Evolutionary conservation across 2,329 filamentous ascomycete species (phyloP).

Genomic region (Claviceps humidiphila): DNA sequence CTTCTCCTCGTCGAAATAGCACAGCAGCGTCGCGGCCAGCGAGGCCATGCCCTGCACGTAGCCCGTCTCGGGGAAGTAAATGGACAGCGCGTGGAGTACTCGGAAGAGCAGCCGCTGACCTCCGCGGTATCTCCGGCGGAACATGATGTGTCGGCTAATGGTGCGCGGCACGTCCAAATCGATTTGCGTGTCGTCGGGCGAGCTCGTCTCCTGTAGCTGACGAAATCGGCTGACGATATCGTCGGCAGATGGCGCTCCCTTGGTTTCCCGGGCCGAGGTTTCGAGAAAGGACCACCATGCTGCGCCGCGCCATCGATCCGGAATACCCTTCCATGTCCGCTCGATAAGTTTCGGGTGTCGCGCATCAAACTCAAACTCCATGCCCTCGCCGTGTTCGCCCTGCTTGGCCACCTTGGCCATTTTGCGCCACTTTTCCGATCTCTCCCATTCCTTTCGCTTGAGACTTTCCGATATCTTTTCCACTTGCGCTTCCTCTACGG

Average conservation of each 20-base stretch:
- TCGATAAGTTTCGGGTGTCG: constrained; percentile 75
- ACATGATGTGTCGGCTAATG: constrained; percentile 95
- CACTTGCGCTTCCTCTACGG: constrained; percentile 40
- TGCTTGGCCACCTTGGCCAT: constrained; percentile 47
- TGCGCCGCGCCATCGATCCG: constrained; percentile 82
- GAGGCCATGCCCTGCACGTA: constrained; percentile 98
- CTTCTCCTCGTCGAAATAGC: constrained; percentile 92
- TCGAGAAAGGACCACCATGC: constrained; percentile 92
- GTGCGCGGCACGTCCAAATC: constrained; percentile 93
- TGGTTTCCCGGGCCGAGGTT: constrained; percentile 54
- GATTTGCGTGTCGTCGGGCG: constrained; percentile 89
- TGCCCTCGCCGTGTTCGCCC: constrained; percentile 43
- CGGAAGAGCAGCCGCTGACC: constrained; percentile 86
- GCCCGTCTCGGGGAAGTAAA: constrained; percentile 82
- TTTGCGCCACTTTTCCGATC: constrained; percentile 54
- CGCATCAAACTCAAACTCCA: constrained; percentile 66
- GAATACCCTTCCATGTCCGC: constrained; percentile 95
- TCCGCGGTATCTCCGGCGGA: constrained; percentile 77
- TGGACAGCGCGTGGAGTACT: constrained; percentile 78
- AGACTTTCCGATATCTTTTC: constrained; percentile 39
- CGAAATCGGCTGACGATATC: constrained; percentile 61
- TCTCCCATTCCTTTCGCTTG: constrained; percentile 49
- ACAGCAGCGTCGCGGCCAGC: constrained; percentile 79
- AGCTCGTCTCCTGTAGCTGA: constrained; percentile 57
- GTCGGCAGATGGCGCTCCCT: constrained; percentile 50